Evolutionary conservation across 768 basidiomycete species (phyloP).

Genomic region (Lactifluus hygrophoroides): DNA sequence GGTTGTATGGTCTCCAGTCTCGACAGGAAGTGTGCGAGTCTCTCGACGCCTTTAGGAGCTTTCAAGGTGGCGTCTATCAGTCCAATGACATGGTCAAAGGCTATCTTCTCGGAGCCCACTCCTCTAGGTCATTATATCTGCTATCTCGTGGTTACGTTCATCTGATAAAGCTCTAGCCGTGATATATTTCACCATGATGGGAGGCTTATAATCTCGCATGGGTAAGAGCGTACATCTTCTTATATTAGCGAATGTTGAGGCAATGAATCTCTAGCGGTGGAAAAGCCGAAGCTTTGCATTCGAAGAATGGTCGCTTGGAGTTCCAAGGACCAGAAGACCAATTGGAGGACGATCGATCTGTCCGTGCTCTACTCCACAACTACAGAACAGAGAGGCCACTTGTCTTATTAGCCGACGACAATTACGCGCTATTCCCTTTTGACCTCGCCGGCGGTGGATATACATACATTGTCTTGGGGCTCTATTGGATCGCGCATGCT

Average conservation of each 20-base stretch:
- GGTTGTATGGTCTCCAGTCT: constrained; percentile 37
- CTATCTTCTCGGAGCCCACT: constrained; percentile 66
- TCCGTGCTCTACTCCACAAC: constrained; percentile 57
- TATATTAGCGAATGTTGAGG: background rate
- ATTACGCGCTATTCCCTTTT: constrained; percentile 65
- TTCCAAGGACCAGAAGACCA: constrained; percentile 54
- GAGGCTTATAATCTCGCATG: constrained; percentile 73
- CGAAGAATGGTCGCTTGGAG: constrained; percentile 32
- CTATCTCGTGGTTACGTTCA: constrained; percentile 1
- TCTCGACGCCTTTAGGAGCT: constrained; percentile 64
- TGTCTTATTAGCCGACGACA: constrained; percentile 65
- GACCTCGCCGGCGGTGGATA: constrained; percentile 45
- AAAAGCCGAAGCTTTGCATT: constrained; percentile 50
- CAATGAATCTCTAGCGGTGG: constrained; percentile 45
- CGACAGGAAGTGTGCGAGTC: constrained; percentile 82
- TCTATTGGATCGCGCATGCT: constrained; percentile 60
- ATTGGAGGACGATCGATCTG: constrained; percentile 56
- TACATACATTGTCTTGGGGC: constrained; percentile 52
- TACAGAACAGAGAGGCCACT: constrained; percentile 48
- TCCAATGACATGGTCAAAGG: constrained; percentile 53
- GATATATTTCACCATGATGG: constrained; percentile 60
- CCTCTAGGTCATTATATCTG: constrained; percentile 43
- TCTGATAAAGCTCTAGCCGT: constrained; percentile 38
- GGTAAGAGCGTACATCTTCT: constrained; percentile 36
- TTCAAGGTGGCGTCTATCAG: constrained; percentile 75